phyloP scores from a whole-genome alignment of 495 filamentous ascomycete genomes.

The Penicillium dipodomyicola region DNA sequence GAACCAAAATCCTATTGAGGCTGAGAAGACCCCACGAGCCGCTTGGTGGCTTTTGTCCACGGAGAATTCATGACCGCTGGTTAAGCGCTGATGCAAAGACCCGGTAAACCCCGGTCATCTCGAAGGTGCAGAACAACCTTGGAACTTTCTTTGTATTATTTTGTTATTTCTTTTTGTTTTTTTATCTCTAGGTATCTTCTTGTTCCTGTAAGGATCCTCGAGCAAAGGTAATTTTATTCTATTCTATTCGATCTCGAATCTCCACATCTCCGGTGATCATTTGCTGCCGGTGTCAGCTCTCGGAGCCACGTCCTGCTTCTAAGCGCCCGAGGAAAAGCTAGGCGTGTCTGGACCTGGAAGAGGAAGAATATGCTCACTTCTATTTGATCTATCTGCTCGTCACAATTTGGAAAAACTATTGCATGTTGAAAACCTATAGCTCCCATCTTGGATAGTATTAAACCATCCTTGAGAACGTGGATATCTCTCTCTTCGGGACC shows the following conservation, averaged over 20 bases:
- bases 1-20: constrained; percentile 20
- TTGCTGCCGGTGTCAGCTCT: background rate
- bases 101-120: constrained; percentile 3
- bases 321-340: constrained; percentile 4
- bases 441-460: background rate
- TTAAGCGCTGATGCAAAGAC: constrained; percentile 26
- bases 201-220: background rate
- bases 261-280: background rate
- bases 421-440: background rate
- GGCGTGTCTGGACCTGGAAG: background rate
- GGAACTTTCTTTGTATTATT: background rate
- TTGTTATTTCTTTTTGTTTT: background rate
- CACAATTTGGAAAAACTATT: background rate
- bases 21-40: constrained; percentile 28
- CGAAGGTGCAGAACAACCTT: constrained; percentile 15
- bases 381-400: background rate
- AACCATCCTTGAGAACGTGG: no score
- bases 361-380: background rate
- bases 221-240: background rate
- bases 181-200: background rate
- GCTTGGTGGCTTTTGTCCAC: constrained; percentile 18
- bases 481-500: no score
- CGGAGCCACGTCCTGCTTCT: background rate
- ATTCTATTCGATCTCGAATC: constrained; percentile 8
- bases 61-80: constrained; percentile 29